phyloP scores from a whole-genome alignment of 2,329 filamentous ascomycete species.

The Penicillium sp. region DNA sequence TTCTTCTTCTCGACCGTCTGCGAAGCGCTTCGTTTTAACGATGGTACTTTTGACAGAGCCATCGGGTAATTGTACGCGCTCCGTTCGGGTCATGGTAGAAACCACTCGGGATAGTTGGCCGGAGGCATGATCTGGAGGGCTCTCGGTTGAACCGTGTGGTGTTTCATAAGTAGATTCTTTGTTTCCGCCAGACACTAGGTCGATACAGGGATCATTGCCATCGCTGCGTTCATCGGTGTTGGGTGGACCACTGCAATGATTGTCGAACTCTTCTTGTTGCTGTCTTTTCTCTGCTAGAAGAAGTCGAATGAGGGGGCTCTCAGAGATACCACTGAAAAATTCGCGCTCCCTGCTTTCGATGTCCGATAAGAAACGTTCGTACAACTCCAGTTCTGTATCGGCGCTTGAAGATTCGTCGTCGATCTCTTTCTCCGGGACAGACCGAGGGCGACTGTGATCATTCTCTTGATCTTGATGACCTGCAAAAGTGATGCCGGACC shows the following conservation, averaged over 20 bases:
- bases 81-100: slow-evolving; percentile 59
- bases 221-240: slow-evolving; percentile 15
- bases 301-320: slow-evolving; percentile 38
- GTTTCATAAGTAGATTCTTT: slow-evolving; percentile 26
- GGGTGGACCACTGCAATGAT: slow-evolving; percentile 7
- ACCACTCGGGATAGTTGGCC: slow-evolving; percentile 41
- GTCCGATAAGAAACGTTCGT: slow-evolving; percentile 51
- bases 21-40: slow-evolving; percentile 59
- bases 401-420: slow-evolving; percentile 26
- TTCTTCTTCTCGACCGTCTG: slow-evolving; percentile 61
- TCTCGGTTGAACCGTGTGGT: neutral
- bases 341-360: slow-evolving; percentile 35
- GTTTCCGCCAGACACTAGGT: slow-evolving; percentile 28
- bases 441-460: slow-evolving; percentile 6
- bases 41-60: slow-evolving; percentile 60
- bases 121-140: slow-evolving; percentile 3
- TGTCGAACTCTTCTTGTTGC: slow-evolving; percentile 23
- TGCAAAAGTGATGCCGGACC: slow-evolving; percentile 25
- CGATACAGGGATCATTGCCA: slow-evolving; percentile 30
- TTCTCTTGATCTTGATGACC: slow-evolving; percentile 5
- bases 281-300: slow-evolving; percentile 35
- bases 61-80: slow-evolving; percentile 56
- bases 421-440: slow-evolving; percentile 12
- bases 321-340: slow-evolving; percentile 27
- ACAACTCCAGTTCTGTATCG: slow-evolving; percentile 55